Conservation (phyloP, 139 green algal species). For the Chlorella sp. region DNA sequence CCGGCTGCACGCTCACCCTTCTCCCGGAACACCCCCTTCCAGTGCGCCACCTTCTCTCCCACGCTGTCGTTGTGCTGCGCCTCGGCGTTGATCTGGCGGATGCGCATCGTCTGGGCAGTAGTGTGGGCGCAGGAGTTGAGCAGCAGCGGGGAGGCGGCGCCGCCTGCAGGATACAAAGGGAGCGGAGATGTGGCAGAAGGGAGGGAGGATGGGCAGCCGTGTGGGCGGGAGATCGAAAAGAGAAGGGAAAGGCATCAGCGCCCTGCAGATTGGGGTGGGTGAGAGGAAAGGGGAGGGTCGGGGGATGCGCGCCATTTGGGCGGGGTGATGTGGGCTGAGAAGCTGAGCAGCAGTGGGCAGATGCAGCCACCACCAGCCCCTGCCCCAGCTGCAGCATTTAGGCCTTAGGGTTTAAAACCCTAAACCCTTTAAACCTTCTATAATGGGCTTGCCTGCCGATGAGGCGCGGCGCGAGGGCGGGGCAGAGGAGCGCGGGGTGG, state of each 20-base stretch:
- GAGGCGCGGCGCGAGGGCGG: not conserved
- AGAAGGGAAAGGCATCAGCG: too few relatives aligned
- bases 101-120: slow-evolving; percentile 50
- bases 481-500: not conserved
- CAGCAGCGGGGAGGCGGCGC: slow-evolving; percentile 4
- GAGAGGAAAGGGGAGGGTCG: too few relatives aligned
- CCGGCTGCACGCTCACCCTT: not conserved
- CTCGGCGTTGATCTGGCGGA: slow-evolving; percentile 61
- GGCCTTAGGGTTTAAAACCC: too few relatives aligned
- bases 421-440: too few relatives aligned
- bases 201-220: too few relatives aligned
- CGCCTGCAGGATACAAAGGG: not conserved
- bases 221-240: too few relatives aligned
- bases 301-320: slow-evolving; percentile 55
- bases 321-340: not conserved
- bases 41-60: slow-evolving; percentile 47
- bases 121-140: not conserved
- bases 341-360: not conserved
- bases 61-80: slow-evolving; percentile 55
- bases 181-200: too few relatives aligned
- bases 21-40: slow-evolving; percentile 53
- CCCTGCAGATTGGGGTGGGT: too few relatives aligned
- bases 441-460: not conserved
- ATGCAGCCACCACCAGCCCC: not conserved
- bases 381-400: not conserved